Base-by-base conservation (phyloP, 2,329 filamentous ascomycete genomes). In the Fusarium newnesense region DNA sequence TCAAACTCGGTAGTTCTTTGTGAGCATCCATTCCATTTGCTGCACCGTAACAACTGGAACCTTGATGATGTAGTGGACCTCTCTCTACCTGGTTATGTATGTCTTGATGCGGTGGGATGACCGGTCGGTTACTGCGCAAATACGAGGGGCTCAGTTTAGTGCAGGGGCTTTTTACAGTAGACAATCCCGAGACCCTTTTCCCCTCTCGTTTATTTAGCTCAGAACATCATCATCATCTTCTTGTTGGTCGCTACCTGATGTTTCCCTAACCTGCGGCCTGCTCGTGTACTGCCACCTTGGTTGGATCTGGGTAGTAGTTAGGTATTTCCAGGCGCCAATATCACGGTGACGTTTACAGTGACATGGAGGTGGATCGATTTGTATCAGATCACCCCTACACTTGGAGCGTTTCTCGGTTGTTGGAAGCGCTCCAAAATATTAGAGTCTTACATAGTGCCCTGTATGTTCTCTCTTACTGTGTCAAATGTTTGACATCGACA, bases 401-500 rank as follows among this genome's bases (percentile, higher is more conserved):
- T 10, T 37, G 36, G 60, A 59, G 30, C 42, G n/a, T 34, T 32
- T 63, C 54, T 64, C 40, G 60, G 60, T 40, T 54, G 34, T 60
- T 60, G 49, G 40, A 37, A 36, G 28, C 30, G 26, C 37, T 26
- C 26, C 37, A 36, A 32, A 54, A 63, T 39, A 69, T 50, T 39
- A 49, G 36, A 42, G 32, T 60, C 60, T 60, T 54, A 69, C 67
- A 69, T 69, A 69, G 67, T 69, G 66, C 37, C 24, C 39, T 60
- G 40, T 37, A n/a, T 18, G 24, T 12, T 49, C 12, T 39, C 40
- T 46, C 54, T 49, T 30, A 69, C 66, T 69, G 66, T 69, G 64
- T 32, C 26, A 24, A 24, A 44, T 36, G 42, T 39, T 24, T 56
- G 42, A 43, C 40, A 19, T 59, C 39, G 39, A 44, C 66, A 69